A percentile compares a stretch with the other conserved stretches of the same genome.
Conservation (phyloP, 1,284 basidiomycete genomes). For the Ustilago xerochloae region DNA sequence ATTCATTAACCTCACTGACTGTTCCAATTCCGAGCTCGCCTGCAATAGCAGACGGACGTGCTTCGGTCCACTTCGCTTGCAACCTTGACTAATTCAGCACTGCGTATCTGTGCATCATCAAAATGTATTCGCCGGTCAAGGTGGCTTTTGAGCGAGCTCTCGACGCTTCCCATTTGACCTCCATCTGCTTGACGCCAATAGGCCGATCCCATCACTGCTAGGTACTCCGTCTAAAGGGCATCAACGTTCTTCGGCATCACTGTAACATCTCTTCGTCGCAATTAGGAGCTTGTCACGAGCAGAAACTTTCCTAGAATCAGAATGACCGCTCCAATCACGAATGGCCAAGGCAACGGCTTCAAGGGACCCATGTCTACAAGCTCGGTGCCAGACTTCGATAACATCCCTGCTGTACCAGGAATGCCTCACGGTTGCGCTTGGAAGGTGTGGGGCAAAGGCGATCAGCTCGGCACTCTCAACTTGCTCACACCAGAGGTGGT, state of each 20-base stretch:
- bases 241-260: not conserved
- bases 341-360: not conserved
- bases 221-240: too few species aligned
- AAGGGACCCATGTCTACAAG: constrained; percentile 6
- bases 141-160: too few species aligned
- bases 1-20: too few species aligned
- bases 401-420: constrained; percentile 25
- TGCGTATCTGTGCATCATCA: not conserved
- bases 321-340: not conserved
- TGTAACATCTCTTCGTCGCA: not conserved
- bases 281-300: not conserved
- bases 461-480: constrained; percentile 39
- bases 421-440: constrained; percentile 50
- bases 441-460: constrained; percentile 36
- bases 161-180: not conserved
- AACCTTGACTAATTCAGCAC: not conserved
- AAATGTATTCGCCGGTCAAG: too few species aligned
- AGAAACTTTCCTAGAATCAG: not conserved
- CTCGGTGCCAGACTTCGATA: constrained; percentile 28
- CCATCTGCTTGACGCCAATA: not conserved
- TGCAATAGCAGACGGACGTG: not conserved
- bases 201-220: too few species aligned
- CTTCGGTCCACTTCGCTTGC: not conserved
- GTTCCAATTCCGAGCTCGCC: not conserved
- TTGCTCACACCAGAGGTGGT: constrained; percentile 35